These are phyloP conservation scores for Buddleja alternifolia DNA, from an alignment of 257 asterid species.

Conservation along the genomic window DNA sequence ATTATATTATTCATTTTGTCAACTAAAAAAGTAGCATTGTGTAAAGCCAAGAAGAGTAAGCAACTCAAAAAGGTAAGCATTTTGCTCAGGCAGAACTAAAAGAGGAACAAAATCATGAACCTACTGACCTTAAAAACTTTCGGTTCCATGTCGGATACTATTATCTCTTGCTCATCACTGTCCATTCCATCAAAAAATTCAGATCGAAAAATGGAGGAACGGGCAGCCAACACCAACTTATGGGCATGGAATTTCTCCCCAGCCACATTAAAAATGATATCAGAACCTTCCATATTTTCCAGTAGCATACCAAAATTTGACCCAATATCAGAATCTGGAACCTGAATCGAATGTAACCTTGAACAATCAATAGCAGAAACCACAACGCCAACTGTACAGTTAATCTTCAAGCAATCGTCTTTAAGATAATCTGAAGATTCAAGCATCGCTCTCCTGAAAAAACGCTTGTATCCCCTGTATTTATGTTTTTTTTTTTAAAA, in stretches of 20 bases:
- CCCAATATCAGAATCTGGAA: slow-evolving; percentile 93
- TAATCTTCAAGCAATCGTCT: slow-evolving; percentile 97
- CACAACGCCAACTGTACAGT: slow-evolving; percentile 98
- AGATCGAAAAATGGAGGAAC: slow-evolving; percentile 73
- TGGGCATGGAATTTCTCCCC: slow-evolving; percentile 90
- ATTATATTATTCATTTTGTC: slow-evolving; percentile 12
- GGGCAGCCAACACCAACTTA: slow-evolving; percentile 93
- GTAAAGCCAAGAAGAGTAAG: not conserved
- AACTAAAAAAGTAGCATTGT: slow-evolving; percentile 10
- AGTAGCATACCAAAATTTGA: slow-evolving; percentile 81
- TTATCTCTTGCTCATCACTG: slow-evolving; percentile 64
- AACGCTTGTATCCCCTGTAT: slow-evolving; percentile 95
- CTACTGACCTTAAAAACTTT: slow-evolving; percentile 78
- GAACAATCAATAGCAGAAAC: slow-evolving; percentile 89
- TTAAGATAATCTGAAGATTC: slow-evolving; percentile 92
- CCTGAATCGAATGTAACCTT: slow-evolving; percentile 76
- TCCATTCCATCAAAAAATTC: slow-evolving; percentile 62
- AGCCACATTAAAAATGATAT: slow-evolving; percentile 72
- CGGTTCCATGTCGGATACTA: slow-evolving; percentile 79
- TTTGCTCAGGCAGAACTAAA: not conserved
- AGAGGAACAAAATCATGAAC: slow-evolving; percentile 13
- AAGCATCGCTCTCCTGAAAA: slow-evolving; percentile 83
- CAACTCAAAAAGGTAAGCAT: not conserved
- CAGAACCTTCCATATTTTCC: slow-evolving; percentile 86
- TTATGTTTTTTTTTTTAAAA: not conserved